Evolutionary conservation across 2,329 filamentous ascomycete species (phyloP).

Genomic region (Zopfia rhizophila): DNA sequence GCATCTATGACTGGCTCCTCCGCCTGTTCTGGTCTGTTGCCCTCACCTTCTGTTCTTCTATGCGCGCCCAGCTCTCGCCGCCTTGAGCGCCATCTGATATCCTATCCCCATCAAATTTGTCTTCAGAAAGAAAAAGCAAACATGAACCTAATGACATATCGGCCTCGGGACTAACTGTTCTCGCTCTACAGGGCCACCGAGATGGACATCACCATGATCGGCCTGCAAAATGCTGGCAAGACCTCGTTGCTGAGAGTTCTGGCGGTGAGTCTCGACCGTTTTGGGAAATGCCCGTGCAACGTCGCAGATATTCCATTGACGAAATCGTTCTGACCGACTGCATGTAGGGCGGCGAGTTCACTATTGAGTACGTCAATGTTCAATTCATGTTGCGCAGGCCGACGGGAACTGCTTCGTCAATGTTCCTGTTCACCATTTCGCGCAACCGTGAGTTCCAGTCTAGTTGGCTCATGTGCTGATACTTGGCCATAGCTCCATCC

Average conservation of each 20-base stretch:
- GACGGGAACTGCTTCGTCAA: constrained; percentile 37
- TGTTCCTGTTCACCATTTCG: constrained; percentile 39
- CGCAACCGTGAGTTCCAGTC: constrained; percentile 39
- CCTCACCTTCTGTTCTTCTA: constrained; percentile 28
- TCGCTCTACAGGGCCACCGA: constrained; percentile 81
- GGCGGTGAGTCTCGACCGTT: constrained; percentile 75
- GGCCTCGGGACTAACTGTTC: constrained; percentile 32
- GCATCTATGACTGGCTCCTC: constrained; percentile 98
- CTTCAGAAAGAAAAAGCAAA: constrained; percentile 31
- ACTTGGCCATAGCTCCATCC: constrained; percentile 80
- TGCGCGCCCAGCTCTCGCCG: constrained; percentile 24
- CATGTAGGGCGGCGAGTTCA: constrained; percentile 93
- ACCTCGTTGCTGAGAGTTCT: constrained; percentile 93
- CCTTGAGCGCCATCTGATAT: constrained; percentile 43
- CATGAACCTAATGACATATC: constrained; percentile 15
- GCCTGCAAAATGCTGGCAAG: constrained; percentile 97
- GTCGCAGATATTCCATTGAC: constrained; percentile 29
- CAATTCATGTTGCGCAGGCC: constrained; percentile 35
- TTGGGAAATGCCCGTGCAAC: constrained; percentile 44
- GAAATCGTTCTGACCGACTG: constrained; percentile 39
- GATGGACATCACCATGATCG: constrained; percentile 99
- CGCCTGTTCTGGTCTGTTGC: constrained; percentile 90
- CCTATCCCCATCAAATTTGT: constrained; percentile 27
- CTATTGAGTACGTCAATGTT: constrained; percentile 83
- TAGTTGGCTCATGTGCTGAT: constrained; percentile 50